Conservation (phyloP, 192 early-diverging fungal species). For the Spizellomyces punctatus region DNA sequence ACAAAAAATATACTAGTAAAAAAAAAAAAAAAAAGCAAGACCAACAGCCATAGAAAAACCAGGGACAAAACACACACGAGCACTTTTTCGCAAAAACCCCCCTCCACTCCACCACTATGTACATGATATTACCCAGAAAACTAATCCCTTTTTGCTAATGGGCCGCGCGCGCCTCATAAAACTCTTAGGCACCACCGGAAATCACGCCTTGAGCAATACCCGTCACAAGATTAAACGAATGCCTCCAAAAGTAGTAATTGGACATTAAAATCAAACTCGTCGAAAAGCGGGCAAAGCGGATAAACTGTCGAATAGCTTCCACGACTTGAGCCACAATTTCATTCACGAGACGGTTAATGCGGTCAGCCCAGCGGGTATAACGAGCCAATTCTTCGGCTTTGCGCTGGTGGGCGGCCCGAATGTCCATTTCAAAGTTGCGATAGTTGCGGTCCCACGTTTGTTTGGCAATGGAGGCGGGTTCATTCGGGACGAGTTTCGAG, state of each 20-base stretch:
- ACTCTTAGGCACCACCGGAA: slow-evolving; percentile 16
- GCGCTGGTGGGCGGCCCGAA: slow-evolving; percentile 45
- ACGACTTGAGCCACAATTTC: slow-evolving; percentile 52
- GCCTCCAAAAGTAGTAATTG: slow-evolving; percentile 58
- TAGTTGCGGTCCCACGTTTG: slow-evolving; percentile 56
- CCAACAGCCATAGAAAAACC: too few species aligned
- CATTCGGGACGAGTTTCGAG: slow-evolving; percentile 41
- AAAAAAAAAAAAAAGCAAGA: too few species aligned
- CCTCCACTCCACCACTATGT: too few species aligned
- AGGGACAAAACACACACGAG: too few species aligned
- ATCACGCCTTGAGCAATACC: slow-evolving; percentile 45
- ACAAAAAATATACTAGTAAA: too few species aligned
- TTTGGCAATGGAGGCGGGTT: slow-evolving; percentile 45
- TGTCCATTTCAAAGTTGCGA: slow-evolving; percentile 46
- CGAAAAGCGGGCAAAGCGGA: slow-evolving; percentile 52
- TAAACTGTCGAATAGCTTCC: slow-evolving; percentile 50
- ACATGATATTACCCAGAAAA: too few species aligned
- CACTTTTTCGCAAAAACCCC: too few species aligned
- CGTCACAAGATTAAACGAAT: slow-evolving; percentile 44
- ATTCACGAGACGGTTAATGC: slow-evolving; percentile 46
- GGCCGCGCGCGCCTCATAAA: too few species aligned
- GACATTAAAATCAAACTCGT: slow-evolving; percentile 48
- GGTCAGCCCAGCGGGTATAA: slow-evolving; percentile 48
- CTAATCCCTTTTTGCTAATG: too few species aligned
- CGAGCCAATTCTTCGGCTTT: slow-evolving; percentile 44